Evolutionary conservation across 1,284 basidiomycete genomes (phyloP), one percentile per base, ranked within the genome.

Genomic region (Stygiomarasmius scandens): DNA sequence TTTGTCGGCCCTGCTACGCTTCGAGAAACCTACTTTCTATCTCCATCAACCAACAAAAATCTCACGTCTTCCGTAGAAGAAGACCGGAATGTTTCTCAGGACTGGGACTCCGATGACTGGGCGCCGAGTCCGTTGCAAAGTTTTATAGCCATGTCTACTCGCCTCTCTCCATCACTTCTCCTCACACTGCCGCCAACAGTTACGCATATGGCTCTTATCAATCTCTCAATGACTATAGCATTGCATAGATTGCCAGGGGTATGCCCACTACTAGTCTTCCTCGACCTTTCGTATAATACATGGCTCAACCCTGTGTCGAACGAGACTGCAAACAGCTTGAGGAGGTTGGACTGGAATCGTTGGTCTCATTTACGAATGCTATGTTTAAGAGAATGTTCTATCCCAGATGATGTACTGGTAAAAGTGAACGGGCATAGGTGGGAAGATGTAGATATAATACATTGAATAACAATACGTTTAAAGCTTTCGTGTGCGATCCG

Each of bases 221-320:
- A 71, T 32, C 64, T 84, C 10, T 70, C 76, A 0, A 59, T 68
- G 8, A 69, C 71, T 0, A 68, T 84, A 20, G 74, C 82, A 2
- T 63, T 90, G 16, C 78, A 84, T 60, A 76, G 84, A 55, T 69
- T 90, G 23, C 82, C 86, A 1, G 70, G 69, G 6, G 67, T 81
- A n/a, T 89, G 85, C 63, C 88, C 88, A 0, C 67, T 86, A 22
- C 68, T 90, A n/a, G 73, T 79, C 29, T 64, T 85, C 22, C 68
- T 90, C 41, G 88, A 90, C 66, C 67, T 90, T 24, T 90, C 88
- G 0, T 87, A 80, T 66, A 90, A 90, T 61, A 54, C 59, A 1
- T 90, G 89, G 88, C 70, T 90, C 59, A 64, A 12, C 12, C 24
- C 49, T 19, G 53, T 49, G 38, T 56, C 59, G 19, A 36, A 22